phyloP scores from a whole-genome alignment of 805 yeast genomes.

The Schwanniomyces vanrijiae region DNA sequence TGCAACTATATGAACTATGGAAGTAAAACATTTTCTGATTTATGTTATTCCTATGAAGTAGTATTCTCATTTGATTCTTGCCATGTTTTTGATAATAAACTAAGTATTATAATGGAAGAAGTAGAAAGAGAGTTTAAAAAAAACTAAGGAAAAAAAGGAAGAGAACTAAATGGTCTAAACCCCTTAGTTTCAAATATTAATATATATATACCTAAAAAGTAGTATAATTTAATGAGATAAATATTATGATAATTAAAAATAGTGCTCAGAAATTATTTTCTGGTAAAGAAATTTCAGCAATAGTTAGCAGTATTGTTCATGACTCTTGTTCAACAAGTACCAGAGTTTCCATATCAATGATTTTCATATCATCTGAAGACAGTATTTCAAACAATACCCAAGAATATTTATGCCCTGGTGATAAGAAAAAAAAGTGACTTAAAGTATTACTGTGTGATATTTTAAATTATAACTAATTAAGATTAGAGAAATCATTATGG shows the following conservation, averaged over 20 bases:
- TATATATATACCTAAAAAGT: conserved; percentile 24
- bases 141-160: conserved; percentile 32
- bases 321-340: conserved; percentile 62
- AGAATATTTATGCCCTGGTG: conserved; percentile 65
- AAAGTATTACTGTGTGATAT: conserved; percentile 51
- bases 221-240: no score
- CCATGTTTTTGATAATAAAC: conserved; percentile 47
- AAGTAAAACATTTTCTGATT: conserved; percentile 57
- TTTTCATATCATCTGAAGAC: conserved; percentile 66
- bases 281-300: conserved; percentile 18
- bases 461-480: conserved; percentile 25
- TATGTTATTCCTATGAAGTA: conserved; percentile 65
- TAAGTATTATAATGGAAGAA: conserved; percentile 37
- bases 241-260: no score
- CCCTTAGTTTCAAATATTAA: conserved; percentile 34
- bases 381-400: conserved; percentile 68
- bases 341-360: conserved; percentile 69
- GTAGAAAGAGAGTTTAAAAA: conserved; percentile 36
- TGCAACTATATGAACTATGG: conserved; percentile 59
- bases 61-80: conserved; percentile 60
- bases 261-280: no score
- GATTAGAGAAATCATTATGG: neutral
- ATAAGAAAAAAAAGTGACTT: conserved; percentile 58
- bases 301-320: conserved; percentile 72
- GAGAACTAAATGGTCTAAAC: conserved; percentile 37